Evolutionary conservation across 345 rosid genomes (phyloP).

Genomic region (Bruguiera parviflora): DNA sequence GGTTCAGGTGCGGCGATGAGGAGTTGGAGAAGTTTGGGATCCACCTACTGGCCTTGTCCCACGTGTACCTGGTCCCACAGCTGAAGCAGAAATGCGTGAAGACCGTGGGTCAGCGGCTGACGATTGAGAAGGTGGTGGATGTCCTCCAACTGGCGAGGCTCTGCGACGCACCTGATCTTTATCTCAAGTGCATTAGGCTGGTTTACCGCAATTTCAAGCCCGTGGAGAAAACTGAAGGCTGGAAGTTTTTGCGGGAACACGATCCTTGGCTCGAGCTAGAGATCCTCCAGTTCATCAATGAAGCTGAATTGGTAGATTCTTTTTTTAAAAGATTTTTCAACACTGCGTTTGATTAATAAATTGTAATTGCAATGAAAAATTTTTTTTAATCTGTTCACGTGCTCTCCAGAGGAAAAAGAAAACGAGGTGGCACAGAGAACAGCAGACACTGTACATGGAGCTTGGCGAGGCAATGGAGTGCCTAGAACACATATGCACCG

Average conservation of each 20-base stretch:
- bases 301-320: conserved; percentile 52
- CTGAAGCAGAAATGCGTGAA: conserved; percentile 59
- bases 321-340: background rate
- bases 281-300: conserved; percentile 76
- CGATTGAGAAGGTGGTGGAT: conserved; percentile 66
- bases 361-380: background rate
- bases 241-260: conserved; percentile 71
- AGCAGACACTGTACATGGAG: conserved; percentile 54
- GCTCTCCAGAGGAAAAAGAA: conserved; percentile 64
- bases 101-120: conserved; percentile 44
- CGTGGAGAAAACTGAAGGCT: conserved; percentile 71
- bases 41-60: conserved; percentile 71
- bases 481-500: conserved; percentile 75
- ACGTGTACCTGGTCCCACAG: conserved; percentile 61
- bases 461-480: conserved; percentile 83
- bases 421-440: conserved; percentile 41
- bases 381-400: background rate
- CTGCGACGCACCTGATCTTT: conserved; percentile 73
- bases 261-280: conserved; percentile 77
- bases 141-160: conserved; percentile 72
- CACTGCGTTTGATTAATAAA: background rate
- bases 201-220: conserved; percentile 43
- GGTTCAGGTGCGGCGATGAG: conserved; percentile 51
- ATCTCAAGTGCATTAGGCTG: conserved; percentile 55
- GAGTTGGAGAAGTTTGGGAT: conserved; percentile 63